These are phyloP conservation scores for Lactifluus echinatus DNA, from an alignment of 768 basidiomycete genomes.

Conservation along the genomic window DNA sequence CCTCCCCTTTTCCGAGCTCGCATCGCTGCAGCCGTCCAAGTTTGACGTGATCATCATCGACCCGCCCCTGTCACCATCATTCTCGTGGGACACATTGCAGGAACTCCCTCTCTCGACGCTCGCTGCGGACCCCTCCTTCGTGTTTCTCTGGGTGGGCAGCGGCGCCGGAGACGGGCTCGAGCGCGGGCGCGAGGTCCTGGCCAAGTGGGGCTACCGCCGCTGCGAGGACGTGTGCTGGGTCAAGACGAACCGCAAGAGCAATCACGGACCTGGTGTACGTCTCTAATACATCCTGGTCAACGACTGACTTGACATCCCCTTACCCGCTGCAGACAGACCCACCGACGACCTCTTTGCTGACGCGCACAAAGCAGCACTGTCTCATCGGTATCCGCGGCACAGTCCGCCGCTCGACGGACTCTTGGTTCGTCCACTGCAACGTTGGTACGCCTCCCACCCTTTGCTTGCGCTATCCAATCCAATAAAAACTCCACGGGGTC, in stretches of 20 bases:
- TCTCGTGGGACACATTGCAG: slow-evolving; percentile 78
- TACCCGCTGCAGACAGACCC: slow-evolving; percentile 57
- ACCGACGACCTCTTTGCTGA: slow-evolving; percentile 77
- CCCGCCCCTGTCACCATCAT: slow-evolving; percentile 81
- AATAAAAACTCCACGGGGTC: background rate
- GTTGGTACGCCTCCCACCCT: slow-evolving; percentile 53
- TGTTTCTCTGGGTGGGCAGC: slow-evolving; percentile 94
- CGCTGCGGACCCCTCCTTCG: slow-evolving; percentile 85
- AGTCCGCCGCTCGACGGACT: slow-evolving; percentile 88
- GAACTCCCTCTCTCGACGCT: slow-evolving; percentile 74
- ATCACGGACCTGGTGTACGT: slow-evolving; percentile 69
- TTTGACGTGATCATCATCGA: slow-evolving; percentile 91
- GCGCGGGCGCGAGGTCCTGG: slow-evolving; percentile 80
- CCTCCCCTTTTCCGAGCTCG: slow-evolving; percentile 51
- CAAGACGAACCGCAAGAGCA: slow-evolving; percentile 72
- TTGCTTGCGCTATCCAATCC: slow-evolving; percentile 18
- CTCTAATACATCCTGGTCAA: no score
- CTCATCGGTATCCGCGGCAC: slow-evolving; percentile 97
- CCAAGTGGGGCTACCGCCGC: slow-evolving; percentile 88
- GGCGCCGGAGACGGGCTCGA: slow-evolving; percentile 89
- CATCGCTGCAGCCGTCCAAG: slow-evolving; percentile 51
- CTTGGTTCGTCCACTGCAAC: slow-evolving; percentile 97
- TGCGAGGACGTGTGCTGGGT: slow-evolving; percentile 99
- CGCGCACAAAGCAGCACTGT: slow-evolving; percentile 92
- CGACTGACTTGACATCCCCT: background rate